Evolutionary conservation across 163 green algal species (phyloP).

Genomic region (Prototheca cutis): DNA sequence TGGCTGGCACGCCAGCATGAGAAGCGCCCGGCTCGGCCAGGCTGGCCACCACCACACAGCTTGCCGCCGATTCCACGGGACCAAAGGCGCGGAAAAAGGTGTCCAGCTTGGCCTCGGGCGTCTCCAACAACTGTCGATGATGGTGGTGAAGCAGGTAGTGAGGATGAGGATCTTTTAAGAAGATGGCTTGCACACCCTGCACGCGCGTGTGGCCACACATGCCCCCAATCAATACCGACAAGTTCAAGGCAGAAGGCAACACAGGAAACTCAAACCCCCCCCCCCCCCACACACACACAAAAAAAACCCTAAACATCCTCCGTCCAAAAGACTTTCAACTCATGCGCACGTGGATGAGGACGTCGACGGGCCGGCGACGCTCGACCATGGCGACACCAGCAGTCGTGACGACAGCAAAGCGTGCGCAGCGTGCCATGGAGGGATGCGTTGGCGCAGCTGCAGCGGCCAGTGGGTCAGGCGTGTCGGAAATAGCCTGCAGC

Average conservation of each 20-base stretch:
- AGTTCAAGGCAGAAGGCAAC: no score
- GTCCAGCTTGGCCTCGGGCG: conserved; percentile 37
- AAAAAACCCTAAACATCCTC: no score
- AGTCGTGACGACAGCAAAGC: conserved; percentile 74
- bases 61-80: conserved; percentile 62
- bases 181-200: no score
- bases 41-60: conserved; percentile 74
- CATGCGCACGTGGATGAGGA: no score
- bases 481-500: conserved; percentile 15
- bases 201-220: no score
- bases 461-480: neutral
- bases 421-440: conserved; percentile 33
- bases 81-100: conserved; percentile 76
- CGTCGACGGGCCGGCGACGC: conserved; percentile 66
- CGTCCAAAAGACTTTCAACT: no score
- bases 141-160: no score
- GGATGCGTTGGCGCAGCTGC: neutral
- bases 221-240: no score
- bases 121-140: no score
- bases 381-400: conserved; percentile 70
- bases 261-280: no score
- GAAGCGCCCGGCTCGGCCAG: neutral
- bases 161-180: no score
- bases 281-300: no score
- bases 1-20: neutral